Conservation (phyloP, 805 yeast genomes). For the Metschnikowia peoriensis region DNA sequence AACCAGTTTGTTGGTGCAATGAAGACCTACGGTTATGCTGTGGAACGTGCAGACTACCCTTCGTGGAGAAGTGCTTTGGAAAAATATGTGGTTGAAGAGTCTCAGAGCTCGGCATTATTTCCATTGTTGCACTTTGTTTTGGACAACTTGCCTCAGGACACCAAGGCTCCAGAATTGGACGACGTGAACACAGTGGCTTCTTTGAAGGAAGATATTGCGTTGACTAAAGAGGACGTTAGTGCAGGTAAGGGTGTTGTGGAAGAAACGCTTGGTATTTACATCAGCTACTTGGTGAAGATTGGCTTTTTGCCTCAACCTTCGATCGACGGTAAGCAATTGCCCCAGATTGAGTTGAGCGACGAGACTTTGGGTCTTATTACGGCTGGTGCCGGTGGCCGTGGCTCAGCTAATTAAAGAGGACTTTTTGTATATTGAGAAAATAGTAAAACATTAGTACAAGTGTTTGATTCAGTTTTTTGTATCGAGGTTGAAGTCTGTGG, state of each 20-base stretch:
- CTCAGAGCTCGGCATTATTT: conserved; percentile 81
- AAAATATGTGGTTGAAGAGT: conserved; percentile 67
- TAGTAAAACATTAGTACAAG: not conserved
- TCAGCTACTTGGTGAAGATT: conserved; percentile 73
- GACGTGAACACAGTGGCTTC: conserved; percentile 79
- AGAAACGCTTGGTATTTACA: conserved; percentile 67
- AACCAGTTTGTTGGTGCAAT: conserved; percentile 70
- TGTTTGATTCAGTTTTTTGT: too few species aligned
- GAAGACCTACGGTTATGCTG: conserved; percentile 68
- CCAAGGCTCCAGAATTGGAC: conserved; percentile 94
- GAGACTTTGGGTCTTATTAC: conserved; percentile 46
- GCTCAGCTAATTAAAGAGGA: conserved; percentile 14
- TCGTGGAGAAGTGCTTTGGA: conserved; percentile 80
- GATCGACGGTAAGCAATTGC: conserved; percentile 45
- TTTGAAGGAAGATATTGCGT: conserved; percentile 55
- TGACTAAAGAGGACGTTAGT: conserved; percentile 67
- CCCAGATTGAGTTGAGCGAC: conserved; percentile 52
- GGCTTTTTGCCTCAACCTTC: conserved; percentile 76
- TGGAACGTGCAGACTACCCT: conserved; percentile 61
- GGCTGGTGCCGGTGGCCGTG: conserved; percentile 23
- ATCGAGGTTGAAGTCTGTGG: too few species aligned
- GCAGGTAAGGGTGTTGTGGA: conserved; percentile 73
- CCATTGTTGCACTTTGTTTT: conserved; percentile 93
- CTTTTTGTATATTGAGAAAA: not conserved
- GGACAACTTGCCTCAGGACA: conserved; percentile 84